Evolutionary conservation across 257 asterid genomes (phyloP), one percentile per base, ranked within the genome.

Genomic region (Nicotiana noctiflora): DNA sequence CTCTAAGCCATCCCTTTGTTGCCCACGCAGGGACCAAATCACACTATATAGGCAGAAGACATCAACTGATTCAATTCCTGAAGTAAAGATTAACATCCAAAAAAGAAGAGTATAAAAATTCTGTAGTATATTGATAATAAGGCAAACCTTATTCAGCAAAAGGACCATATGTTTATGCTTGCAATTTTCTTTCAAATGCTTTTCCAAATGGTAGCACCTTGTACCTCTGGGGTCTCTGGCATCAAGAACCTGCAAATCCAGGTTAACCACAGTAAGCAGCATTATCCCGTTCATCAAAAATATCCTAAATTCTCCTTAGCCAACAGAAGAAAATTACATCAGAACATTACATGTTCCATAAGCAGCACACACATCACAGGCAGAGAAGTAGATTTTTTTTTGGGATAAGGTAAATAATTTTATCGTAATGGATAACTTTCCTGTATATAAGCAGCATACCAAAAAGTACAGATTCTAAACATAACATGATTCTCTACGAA

Each of bases 191-290:
- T 86, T 92, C 87, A 93, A 89, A 88, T 95, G 99, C 89, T 72
- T 95, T 91, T 95, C 99, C 87, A 96, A 79, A 91, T 96, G 99
- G 88, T 87, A 91, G 87, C 99, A 96, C 87, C 99, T 89, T 51
- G 99, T 96, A 87, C 98, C 99, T 82, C 86, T 93, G 19, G 99
- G 99, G 84, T 96, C 99, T 84, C 99, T 90, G 46, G 99, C 93
- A 90, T 96, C 99, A 83, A 96, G 68, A 75, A 96, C 98, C 99
- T 96, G 93, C 80, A 84, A 40, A 84, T 18, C 74, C 81, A 81
- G 21, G 75, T 29, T 52, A 46, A 72, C 59, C 78, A 3, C 40
- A 23, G 23, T 72, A 13, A 72, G 78, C 31, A 44, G 60, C 37
- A 72, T 27, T 46, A 46, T 21, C 37, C 23, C 4, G 2, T 23